phyloP scores from a whole-genome alignment of 495 filamentous ascomycete species.

The Ascobolus immersus region DNA sequence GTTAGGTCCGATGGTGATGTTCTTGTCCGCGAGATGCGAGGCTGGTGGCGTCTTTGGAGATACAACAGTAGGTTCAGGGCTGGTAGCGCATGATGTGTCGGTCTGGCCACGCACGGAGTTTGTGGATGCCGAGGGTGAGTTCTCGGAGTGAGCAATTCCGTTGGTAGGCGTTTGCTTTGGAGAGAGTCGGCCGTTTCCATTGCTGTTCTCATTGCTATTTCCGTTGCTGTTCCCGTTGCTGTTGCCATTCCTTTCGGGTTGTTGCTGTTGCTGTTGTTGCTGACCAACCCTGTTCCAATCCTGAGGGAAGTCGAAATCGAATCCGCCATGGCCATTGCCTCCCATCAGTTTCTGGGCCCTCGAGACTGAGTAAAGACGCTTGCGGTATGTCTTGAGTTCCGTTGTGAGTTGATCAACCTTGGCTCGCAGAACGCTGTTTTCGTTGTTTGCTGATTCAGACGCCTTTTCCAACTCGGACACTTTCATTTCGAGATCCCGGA shows the following conservation, averaged over 20 bases:
- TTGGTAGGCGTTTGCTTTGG: too few relatives aligned
- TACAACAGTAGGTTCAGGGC: slow-evolving; percentile 37
- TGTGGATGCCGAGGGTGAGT: slow-evolving; percentile 35
- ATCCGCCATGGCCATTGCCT: slow-evolving; percentile 47
- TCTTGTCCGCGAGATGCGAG: slow-evolving; percentile 16
- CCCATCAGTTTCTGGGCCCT: slow-evolving; percentile 12
- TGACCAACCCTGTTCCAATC: too few relatives aligned
- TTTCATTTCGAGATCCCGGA: slow-evolving; percentile 88
- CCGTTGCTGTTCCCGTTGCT: too few relatives aligned
- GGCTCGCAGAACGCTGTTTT: slow-evolving; percentile 60
- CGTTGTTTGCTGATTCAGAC: slow-evolving; percentile 56
- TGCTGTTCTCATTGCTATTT: too few relatives aligned
- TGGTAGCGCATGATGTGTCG: slow-evolving; percentile 69
- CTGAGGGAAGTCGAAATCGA: slow-evolving; percentile 88
- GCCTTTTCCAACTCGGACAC: slow-evolving; percentile 76
- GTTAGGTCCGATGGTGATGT: slow-evolving; percentile 8
- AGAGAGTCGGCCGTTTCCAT: too few relatives aligned
- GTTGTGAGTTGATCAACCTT: slow-evolving; percentile 68
- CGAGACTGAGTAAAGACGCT: slow-evolving; percentile 6
- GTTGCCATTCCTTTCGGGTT: too few relatives aligned
- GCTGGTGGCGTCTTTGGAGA: slow-evolving; percentile 23
- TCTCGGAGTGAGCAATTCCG: too few relatives aligned
- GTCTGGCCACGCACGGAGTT: slow-evolving; percentile 37
- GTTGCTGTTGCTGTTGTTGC: too few relatives aligned
- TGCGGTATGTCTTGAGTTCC: slow-evolving; percentile 56